These are phyloP conservation scores for Syzygium aqueum DNA, from an alignment of 345 rosid genomes.

Conservation along the genomic window DNA sequence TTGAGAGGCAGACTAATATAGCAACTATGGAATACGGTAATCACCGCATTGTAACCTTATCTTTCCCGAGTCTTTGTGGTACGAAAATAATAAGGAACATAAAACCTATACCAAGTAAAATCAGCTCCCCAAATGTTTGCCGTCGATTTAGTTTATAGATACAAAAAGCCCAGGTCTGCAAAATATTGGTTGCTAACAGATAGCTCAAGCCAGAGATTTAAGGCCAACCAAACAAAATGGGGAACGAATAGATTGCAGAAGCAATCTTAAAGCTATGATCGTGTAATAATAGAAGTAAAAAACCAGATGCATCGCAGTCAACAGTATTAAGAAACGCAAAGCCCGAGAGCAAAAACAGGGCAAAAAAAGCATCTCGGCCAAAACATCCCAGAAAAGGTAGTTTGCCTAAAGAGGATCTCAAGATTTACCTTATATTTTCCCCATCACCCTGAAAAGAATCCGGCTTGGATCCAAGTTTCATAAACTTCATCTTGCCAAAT, in stretches of 20 bases:
- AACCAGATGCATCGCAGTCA: background rate
- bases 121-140: background rate
- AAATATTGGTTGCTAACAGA: background rate
- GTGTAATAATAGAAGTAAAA: background rate
- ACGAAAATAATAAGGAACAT: background rate
- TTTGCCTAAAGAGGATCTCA: background rate
- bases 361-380: background rate
- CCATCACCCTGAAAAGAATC: conserved; percentile 38
- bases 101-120: background rate
- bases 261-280: background rate
- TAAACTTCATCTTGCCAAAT: conserved; percentile 34
- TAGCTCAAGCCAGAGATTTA: background rate
- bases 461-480: conserved; percentile 50
- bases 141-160: background rate
- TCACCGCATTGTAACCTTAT: background rate
- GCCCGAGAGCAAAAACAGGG: background rate
- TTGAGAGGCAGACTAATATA: background rate
- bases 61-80: background rate
- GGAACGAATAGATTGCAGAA: background rate
- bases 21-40: background rate
- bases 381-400: background rate
- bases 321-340: background rate
- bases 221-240: background rate
- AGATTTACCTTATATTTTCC: conserved; percentile 21
- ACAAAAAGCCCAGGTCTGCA: background rate